Conservation (phyloP, 2,329 filamentous ascomycete species). For the Fusarium illudens region DNA sequence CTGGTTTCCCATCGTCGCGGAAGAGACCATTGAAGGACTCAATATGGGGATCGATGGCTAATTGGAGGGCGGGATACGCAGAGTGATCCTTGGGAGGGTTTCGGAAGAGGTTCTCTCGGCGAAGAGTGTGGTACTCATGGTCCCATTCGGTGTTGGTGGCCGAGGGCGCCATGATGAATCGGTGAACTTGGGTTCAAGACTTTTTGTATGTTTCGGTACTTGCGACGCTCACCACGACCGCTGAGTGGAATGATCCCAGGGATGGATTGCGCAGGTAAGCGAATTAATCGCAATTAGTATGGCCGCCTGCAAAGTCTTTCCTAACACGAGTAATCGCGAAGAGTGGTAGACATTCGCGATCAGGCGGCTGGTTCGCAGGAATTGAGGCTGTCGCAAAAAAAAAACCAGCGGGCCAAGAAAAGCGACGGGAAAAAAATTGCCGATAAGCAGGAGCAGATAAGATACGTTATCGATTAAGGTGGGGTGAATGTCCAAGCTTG, state of each 20-base stretch:
- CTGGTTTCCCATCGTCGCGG: conserved; percentile 67
- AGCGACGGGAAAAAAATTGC: conserved; percentile 40
- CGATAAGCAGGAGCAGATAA: conserved; percentile 41
- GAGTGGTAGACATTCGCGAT: conserved; percentile 24
- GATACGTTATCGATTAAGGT: conserved; percentile 40
- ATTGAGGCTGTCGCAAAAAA: conserved; percentile 45
- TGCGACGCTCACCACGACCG: not conserved
- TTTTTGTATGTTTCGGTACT: conserved; percentile 1
- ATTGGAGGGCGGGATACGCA: conserved; percentile 86
- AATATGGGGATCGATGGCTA: conserved; percentile 89
- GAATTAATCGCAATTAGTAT: not conserved
- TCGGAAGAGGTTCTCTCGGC: conserved; percentile 87
- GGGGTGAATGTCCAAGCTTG: conserved; percentile 5
- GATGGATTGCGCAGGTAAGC: not conserved
- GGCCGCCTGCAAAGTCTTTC: conserved; percentile 6
- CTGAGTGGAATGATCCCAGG: conserved; percentile 1
- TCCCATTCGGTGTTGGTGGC: conserved; percentile 79
- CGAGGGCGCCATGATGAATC: conserved; percentile 60
- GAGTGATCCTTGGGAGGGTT: conserved; percentile 87
- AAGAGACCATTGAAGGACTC: conserved; percentile 96
- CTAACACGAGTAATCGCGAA: conserved; percentile 10
- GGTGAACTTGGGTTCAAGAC: conserved; percentile 13
- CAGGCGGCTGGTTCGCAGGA: conserved; percentile 35
- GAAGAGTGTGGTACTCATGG: conserved; percentile 83
- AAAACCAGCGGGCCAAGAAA: conserved; percentile 27